Conservation (phyloP, 73 alveolate genomes). For the Blepharisma stoltei region DNA sequence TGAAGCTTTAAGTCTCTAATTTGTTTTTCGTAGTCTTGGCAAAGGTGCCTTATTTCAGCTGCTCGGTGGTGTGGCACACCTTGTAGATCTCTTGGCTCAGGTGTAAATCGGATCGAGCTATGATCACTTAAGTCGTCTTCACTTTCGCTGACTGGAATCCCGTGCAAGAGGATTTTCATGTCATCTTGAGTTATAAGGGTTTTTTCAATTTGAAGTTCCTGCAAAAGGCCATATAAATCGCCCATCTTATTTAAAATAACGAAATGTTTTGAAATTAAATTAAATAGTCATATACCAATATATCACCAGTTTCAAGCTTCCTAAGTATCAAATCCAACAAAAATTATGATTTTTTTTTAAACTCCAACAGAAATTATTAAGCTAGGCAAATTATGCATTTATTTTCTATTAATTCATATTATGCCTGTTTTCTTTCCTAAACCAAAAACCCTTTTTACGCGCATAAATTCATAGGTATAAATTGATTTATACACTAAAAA, state of each 20-base stretch:
- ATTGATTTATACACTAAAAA: not conserved
- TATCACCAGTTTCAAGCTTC: no score
- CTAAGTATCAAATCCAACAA: no score
- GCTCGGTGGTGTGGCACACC: not conserved
- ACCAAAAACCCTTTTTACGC: no score
- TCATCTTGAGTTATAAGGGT: conserved; percentile 15
- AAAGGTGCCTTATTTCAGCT: not conserved
- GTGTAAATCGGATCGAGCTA: conserved; percentile 4
- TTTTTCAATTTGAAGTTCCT: not conserved
- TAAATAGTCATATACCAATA: no score
- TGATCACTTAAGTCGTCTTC: conserved; percentile 18
- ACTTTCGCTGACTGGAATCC: conserved; percentile 28
- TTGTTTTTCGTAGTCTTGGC: conserved; percentile 16
- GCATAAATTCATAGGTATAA: no score
- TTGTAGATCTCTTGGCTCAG: conserved; percentile 17
- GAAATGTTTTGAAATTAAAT: no score
- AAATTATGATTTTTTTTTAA: no score
- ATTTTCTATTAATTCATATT: no score
- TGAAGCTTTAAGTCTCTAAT: not conserved
- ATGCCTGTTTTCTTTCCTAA: no score
- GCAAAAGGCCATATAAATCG: not conserved
- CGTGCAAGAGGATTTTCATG: not conserved
- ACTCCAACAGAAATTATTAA: no score
- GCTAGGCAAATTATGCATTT: no score
- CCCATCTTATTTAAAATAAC: conserved; percentile 3